Evolutionary conservation across 768 basidiomycete species (phyloP).

Genomic region (Cantharellus anzutake): DNA sequence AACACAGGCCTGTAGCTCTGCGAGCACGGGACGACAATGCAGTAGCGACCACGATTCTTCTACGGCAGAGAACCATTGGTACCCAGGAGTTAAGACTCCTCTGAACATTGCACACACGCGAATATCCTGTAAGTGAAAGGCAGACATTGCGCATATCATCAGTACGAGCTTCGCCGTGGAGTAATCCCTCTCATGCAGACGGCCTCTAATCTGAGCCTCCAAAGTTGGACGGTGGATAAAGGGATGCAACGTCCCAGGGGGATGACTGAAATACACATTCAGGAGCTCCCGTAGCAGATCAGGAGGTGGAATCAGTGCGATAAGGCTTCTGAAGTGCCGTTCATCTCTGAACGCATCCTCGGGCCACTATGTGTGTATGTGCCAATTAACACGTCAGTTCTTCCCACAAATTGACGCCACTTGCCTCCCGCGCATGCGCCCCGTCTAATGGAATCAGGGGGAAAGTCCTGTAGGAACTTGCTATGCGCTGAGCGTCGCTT

Average conservation of each 20-base stretch:
- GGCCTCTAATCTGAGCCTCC: constrained; percentile 27
- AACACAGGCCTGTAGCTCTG: no score
- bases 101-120: constrained; percentile 25
- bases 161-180: constrained; percentile 42
- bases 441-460: no score
- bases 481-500: not conserved
- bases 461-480: not conserved
- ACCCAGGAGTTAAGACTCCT: constrained; percentile 36
- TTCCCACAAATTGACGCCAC: no score
- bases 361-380: not conserved
- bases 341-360: not conserved
- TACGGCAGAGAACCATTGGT: constrained; percentile 26
- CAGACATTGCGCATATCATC: constrained; percentile 50
- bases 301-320: not conserved
- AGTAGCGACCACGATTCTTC: no score
- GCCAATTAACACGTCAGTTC: not conserved
- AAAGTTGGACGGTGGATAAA: constrained; percentile 60
- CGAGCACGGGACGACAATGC: no score
- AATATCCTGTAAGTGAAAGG: constrained; percentile 36
- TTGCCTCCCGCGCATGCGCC: no score
- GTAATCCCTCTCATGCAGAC: constrained; percentile 30
- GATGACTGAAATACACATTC: no score
- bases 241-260: constrained; percentile 17
- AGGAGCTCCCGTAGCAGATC: not conserved
- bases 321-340: not conserved